Percentiles rank a stretch among this genome's conserved stretches.
phyloP scores from a whole-genome alignment of 768 basidiomycete genomes.

The Mycena galopus region DNA sequence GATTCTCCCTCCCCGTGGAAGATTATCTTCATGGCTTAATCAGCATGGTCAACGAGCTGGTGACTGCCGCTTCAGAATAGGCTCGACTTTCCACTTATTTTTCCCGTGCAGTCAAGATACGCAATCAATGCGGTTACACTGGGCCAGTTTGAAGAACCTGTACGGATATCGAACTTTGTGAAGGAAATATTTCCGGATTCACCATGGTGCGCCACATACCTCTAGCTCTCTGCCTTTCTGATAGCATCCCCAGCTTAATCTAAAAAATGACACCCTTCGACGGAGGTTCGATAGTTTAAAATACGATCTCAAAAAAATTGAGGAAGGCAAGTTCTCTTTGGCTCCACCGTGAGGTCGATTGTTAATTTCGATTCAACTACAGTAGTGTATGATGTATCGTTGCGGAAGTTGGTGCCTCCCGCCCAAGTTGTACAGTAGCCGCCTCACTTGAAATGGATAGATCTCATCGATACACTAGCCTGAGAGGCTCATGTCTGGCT shows the following conservation, averaged over 20 bases:
- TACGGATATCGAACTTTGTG: conserved; percentile 82
- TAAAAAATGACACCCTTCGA: conserved; percentile 84
- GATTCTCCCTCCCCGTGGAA: conserved; percentile 74
- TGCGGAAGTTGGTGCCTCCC: conserved; percentile 70
- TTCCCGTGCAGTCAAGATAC: conserved; percentile 72
- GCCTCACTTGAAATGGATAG: not conserved
- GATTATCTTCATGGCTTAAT: conserved; percentile 89
- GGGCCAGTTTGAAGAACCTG: conserved; percentile 83
- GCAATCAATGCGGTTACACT: conserved; percentile 88
- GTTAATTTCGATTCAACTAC: conserved; percentile 12
- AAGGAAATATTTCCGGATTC: conserved; percentile 89
- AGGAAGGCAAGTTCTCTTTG: conserved; percentile 71
- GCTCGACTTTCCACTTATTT: not conserved
- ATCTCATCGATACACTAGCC: not conserved
- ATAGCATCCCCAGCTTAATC: conserved; percentile 43
- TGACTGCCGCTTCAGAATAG: conserved; percentile 44
- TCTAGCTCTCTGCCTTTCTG: not conserved
- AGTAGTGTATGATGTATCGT: conserved; percentile 91
- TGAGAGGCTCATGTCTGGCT: not conserved
- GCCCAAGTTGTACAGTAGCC: conserved; percentile 12
- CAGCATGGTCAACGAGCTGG: conserved; percentile 83
- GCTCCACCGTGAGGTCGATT: not conserved
- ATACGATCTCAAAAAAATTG: conserved; percentile 90
- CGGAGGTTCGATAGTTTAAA: conserved; percentile 86
- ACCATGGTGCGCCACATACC: conserved; percentile 68